Evolutionary conservation across 2,329 filamentous ascomycete species (phyloP).

Genomic region (Hansfordia pulvinata): DNA sequence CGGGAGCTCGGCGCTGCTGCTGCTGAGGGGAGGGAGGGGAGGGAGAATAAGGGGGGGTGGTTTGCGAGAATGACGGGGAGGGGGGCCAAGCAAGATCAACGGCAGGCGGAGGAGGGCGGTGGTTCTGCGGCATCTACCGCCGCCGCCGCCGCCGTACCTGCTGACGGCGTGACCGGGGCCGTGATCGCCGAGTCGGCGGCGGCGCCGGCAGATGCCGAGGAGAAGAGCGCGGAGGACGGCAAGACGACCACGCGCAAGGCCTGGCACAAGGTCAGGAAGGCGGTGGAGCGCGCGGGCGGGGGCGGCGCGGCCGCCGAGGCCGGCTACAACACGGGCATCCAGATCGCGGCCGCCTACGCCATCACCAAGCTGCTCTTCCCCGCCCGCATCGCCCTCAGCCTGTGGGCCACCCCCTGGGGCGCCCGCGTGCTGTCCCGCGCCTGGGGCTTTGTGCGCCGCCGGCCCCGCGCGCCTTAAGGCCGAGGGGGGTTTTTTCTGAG

Average conservation of each 20-base stretch:
- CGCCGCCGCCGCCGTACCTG: too few relatives aligned
- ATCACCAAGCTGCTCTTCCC: constrained; percentile 80
- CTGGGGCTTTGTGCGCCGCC: constrained; percentile 16
- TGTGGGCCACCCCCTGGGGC: constrained; percentile 91
- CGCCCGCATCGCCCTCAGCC: constrained; percentile 59
- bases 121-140: too few relatives aligned
- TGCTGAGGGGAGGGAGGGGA: constrained; percentile 11
- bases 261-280: constrained; percentile 11
- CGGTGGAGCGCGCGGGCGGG: constrained; percentile 12
- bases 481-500: too few relatives aligned
- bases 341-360: constrained; percentile 80
- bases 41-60: constrained; percentile 12
- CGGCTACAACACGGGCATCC: constrained; percentile 41
- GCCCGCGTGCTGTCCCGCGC: constrained; percentile 47
- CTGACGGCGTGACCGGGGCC: constrained; percentile 20
- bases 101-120: constrained; percentile 19
- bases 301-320: too few relatives aligned
- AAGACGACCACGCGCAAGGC: not conserved
- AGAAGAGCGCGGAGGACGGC: constrained; percentile 6
- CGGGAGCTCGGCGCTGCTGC: too few relatives aligned
- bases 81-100: constrained; percentile 5
- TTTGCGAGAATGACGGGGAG: constrained; percentile 15
- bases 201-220: too few relatives aligned
- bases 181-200: not conserved
- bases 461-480: constrained; percentile 1